Conservation (phyloP, 2,329 filamentous ascomycete genomes). For the Ophiostoma ulmi region DNA sequence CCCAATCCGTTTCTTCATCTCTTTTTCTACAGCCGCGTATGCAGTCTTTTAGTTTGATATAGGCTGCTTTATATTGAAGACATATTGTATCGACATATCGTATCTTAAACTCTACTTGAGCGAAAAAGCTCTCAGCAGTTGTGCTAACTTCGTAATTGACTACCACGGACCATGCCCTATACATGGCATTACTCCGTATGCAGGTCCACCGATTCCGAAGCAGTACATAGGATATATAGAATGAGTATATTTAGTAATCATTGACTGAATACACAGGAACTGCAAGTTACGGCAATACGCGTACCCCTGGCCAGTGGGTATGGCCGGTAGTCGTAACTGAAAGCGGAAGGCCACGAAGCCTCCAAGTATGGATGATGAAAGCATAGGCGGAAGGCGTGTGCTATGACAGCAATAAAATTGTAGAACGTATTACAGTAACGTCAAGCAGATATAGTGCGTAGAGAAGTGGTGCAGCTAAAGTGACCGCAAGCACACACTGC, state of each 20-base stretch:
- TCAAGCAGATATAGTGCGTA: background rate
- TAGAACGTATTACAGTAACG: too few relatives aligned
- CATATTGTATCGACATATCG: background rate
- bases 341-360: constrained; percentile 10
- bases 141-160: background rate
- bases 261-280: background rate
- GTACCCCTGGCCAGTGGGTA: background rate
- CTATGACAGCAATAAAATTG: background rate
- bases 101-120: background rate
- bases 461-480: background rate
- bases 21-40: constrained; percentile 6
- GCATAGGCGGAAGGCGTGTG: background rate
- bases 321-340: background rate
- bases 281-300: background rate
- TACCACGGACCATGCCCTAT: background rate
- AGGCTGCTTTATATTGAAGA: background rate
- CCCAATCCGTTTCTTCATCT: background rate
- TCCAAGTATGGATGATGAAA: background rate
- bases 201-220: background rate
- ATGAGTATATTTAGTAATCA: background rate
- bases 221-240: background rate
- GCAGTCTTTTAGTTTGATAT: background rate
- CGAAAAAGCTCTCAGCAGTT: background rate
- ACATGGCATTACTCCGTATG: constrained; percentile 11
- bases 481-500: background rate